Evolutionary conservation across 768 basidiomycete genomes (phyloP).

Genomic region (Leucosporidium yakuticum): DNA sequence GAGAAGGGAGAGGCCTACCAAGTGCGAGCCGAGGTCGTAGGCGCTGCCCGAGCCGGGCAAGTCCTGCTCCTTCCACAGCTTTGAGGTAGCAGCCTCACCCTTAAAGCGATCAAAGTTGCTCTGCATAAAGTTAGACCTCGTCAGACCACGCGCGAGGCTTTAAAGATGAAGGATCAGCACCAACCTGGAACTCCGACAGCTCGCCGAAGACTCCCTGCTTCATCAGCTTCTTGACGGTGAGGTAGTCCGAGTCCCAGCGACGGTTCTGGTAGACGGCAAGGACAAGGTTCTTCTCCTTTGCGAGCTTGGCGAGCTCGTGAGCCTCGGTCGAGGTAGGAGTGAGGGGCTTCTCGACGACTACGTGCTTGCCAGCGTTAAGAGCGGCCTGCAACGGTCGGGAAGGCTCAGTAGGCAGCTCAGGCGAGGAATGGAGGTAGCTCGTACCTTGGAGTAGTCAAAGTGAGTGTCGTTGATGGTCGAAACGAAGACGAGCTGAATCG

Average conservation of each 20-base stretch:
- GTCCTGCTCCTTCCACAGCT: conserved; percentile 70
- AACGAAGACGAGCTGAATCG: conserved; percentile 57
- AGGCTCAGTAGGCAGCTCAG: conserved; percentile 36
- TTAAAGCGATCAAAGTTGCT: conserved; percentile 65
- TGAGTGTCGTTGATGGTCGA: conserved; percentile 71
- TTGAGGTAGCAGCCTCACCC: conserved; percentile 21
- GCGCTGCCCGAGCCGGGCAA: conserved; percentile 59
- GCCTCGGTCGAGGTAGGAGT: conserved; percentile 59
- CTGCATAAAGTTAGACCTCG: background rate
- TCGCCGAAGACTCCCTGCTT: conserved; percentile 43
- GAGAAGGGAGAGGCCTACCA: conserved; percentile 41
- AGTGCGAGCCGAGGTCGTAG: conserved; percentile 73
- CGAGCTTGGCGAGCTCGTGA: conserved; percentile 56
- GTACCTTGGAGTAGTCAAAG: conserved; percentile 63
- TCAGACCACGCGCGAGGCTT: background rate
- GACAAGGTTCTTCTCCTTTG: conserved; percentile 56
- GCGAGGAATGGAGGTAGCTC: background rate
- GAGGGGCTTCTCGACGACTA: conserved; percentile 74
- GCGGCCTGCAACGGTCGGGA: background rate
- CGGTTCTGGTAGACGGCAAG: conserved; percentile 52
- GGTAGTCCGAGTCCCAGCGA: conserved; percentile 72
- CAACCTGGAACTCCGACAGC: conserved; percentile 26
- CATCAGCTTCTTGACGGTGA: conserved; percentile 59
- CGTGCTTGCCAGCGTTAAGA: conserved; percentile 41
- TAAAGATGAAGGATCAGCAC: background rate